phyloP scores from a whole-genome alignment of 306 rosid species.

The Cyclanthera cordifolia region DNA sequence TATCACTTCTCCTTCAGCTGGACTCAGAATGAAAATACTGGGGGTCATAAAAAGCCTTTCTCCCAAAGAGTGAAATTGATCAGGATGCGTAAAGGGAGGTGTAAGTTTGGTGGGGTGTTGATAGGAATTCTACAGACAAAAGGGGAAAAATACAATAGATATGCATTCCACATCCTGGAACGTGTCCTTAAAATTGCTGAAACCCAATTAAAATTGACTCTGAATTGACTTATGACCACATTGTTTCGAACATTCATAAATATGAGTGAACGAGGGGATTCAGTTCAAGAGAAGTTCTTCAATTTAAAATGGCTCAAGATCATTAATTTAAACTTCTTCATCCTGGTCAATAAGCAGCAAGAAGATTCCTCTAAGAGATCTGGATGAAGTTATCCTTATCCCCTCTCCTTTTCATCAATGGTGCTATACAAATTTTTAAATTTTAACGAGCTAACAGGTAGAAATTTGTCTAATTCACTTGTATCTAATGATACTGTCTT shows the following conservation, averaged over 20 bases:
- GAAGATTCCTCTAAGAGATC: neutral
- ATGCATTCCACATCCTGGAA: neutral
- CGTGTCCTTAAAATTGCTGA: neutral
- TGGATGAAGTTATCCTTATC: too few relatives aligned
- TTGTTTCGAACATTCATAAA: neutral
- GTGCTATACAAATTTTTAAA: too few relatives aligned
- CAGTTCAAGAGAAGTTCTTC: neutral
- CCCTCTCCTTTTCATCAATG: too few relatives aligned
- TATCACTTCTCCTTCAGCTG: neutral
- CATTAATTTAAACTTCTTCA: neutral
- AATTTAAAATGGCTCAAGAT: neutral
- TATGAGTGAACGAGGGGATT: neutral
- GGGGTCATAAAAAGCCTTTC: neutral
- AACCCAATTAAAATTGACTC: neutral
- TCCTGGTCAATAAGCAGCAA: neutral
- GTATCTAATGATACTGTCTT: neutral
- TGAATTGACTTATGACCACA: neutral
- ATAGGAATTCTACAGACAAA: neutral
- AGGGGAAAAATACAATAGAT: neutral
- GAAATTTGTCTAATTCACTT: neutral
- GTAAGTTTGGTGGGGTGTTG: neutral
- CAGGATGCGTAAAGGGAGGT: neutral
- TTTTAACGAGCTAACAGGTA: too few relatives aligned
- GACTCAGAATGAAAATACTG: neutral
- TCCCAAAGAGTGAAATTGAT: neutral